Evolutionary conservation across 768 basidiomycete species (phyloP), one percentile per base, ranked within the genome.

Genomic region (Pholiota molesta): DNA sequence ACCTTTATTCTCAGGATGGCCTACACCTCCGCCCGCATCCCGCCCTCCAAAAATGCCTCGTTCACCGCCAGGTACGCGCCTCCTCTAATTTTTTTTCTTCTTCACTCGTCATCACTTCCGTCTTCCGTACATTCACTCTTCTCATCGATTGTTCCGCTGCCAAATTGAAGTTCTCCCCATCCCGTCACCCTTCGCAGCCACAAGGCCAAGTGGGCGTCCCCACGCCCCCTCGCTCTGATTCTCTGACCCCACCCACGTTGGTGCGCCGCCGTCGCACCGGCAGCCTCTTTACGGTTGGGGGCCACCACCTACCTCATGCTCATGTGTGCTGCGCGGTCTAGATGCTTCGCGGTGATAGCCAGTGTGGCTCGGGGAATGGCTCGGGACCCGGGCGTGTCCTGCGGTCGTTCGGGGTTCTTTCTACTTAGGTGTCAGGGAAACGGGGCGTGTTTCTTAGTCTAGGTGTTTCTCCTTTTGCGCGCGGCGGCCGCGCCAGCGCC

Each of bases 351-450:
- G 35, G 19, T 53, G 35, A 35, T 31, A 56, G 13, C 39, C 40
- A 42, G 37, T 13, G n/a, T 57, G 42, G 31, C 44, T 49, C 56
- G 56, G 44, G 56, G 56, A 57, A 47, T 17, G 33, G 26, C 42
- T 21, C 44, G 44, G 56, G 44, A 16, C 45, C n/a, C 39, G 44
- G 56, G 5, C 40, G 9, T 29, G 55, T 23, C 31, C 13, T 44
- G n/a, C n/a, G n/a, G n/a, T 19, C 7, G 23, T 28, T 31, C 16
- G 13, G 14, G 29, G 6, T 35, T n/a, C n/a, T n/a, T n/a, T n/a
- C n/a, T n/a, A n/a, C n/a, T n/a, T n/a, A n/a, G n/a, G 26, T 26
- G 17, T 13, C 16, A 19, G 53, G 53, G 33, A 19, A 28, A 37
- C 17, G 10, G 10, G 42, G 4, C 17, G 2, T 26, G 26, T n/a